Conservation (phyloP, 768 basidiomycete genomes). For the Phanerochaete sordida region DNA sequence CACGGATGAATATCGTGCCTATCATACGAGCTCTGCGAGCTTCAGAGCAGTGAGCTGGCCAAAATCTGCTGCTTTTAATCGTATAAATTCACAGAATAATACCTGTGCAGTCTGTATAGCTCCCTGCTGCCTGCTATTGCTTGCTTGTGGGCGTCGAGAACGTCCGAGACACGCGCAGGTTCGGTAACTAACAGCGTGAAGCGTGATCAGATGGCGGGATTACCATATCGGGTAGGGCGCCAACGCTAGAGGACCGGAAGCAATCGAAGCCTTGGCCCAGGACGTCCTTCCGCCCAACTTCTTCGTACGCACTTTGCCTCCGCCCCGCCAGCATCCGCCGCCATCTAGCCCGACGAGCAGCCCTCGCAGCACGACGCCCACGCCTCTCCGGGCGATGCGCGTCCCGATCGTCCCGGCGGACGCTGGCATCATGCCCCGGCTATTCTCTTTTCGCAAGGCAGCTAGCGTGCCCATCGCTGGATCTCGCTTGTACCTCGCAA, state of each 20-base stretch:
- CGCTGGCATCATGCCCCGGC: neutral
- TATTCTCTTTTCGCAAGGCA: neutral
- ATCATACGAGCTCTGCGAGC: neutral
- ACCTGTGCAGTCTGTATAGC: neutral
- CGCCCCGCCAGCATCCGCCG: neutral
- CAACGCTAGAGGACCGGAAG: neutral
- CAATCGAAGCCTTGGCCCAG: neutral
- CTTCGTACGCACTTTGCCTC: neutral
- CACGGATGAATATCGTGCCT: neutral
- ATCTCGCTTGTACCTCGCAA: neutral
- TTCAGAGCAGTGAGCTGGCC: neutral
- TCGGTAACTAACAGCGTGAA: neutral
- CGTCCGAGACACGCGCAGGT: neutral
- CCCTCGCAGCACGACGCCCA: neutral
- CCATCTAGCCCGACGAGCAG: neutral
- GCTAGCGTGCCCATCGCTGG: neutral
- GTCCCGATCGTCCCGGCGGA: neutral
- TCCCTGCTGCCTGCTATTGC: no score
- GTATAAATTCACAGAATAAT: no score
- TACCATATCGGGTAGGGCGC: neutral
- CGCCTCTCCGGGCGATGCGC: neutral
- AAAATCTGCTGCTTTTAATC: no score
- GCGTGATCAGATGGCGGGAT: neutral
- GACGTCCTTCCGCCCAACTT: neutral
- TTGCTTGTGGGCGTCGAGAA: no score